These are phyloP conservation scores for Suillus fuscotomentosus DNA, from an alignment of 768 basidiomycete species.

Conservation along the genomic window DNA sequence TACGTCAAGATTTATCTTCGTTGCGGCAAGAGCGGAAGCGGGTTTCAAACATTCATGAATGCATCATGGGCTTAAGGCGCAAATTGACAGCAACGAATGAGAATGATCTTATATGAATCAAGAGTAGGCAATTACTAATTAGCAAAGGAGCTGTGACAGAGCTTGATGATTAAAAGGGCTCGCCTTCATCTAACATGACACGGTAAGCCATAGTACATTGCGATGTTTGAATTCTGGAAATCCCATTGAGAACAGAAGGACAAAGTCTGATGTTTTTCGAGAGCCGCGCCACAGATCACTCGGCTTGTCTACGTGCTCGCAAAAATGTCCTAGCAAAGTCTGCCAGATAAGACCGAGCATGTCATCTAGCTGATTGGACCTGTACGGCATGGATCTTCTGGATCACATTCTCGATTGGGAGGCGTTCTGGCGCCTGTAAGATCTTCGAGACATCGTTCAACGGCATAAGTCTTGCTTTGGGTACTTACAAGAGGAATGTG, in stretches of 20 bases:
- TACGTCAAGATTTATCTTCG: neutral
- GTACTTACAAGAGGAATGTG: neutral
- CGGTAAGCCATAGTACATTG: neutral
- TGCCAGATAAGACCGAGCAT: slow-evolving; percentile 12
- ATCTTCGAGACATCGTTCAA: neutral
- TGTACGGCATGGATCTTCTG: slow-evolving; percentile 16
- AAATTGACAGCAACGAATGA: too few relatives aligned
- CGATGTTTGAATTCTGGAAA: neutral
- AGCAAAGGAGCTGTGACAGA: neutral
- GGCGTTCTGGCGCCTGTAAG: slow-evolving; percentile 45
- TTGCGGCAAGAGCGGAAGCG: neutral
- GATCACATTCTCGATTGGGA: neutral
- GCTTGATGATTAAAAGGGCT: neutral
- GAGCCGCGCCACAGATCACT: neutral
- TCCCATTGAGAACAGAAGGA: neutral
- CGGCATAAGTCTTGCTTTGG: neutral
- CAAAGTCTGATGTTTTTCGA: neutral
- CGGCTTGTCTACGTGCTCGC: neutral
- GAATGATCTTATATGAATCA: neutral
- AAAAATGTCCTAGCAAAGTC: slow-evolving; percentile 14
- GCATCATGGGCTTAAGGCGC: too few relatives aligned
- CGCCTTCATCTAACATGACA: neutral
- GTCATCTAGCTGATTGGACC: slow-evolving; percentile 1
- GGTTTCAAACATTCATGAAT: too few relatives aligned
- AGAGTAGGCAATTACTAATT: neutral